Evolutionary conservation across 2,329 filamentous ascomycete genomes (phyloP).

Genomic region (Colletotrichum eremochloae): DNA sequence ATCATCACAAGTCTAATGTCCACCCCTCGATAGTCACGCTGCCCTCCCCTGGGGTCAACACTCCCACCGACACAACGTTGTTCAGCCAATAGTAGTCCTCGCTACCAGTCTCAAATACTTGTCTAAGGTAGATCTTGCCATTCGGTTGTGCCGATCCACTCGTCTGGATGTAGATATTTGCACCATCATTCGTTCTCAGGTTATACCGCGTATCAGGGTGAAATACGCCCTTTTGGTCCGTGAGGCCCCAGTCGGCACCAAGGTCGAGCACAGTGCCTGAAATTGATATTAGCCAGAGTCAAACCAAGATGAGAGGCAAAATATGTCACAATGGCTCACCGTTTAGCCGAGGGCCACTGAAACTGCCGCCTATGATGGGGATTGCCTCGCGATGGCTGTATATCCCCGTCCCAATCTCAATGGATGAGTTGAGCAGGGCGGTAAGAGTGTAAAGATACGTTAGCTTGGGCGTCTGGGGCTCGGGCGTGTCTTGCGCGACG

Average conservation of each 20-base stretch:
- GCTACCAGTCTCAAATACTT: slow-evolving; percentile 52
- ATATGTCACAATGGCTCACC: background rate
- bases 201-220: slow-evolving; percentile 56
- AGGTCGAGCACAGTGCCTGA: slow-evolving; percentile 7
- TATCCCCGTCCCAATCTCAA: background rate
- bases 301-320: background rate
- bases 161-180: slow-evolving; percentile 54
- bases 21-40: slow-evolving; percentile 7
- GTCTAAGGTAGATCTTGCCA: slow-evolving; percentile 46
- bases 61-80: slow-evolving; percentile 8
- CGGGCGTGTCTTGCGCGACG: background rate
- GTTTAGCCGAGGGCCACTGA: slow-evolving; percentile 51
- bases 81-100: slow-evolving; percentile 56
- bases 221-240: slow-evolving; percentile 52
- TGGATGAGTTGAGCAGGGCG: background rate
- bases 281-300: background rate
- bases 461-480: background rate
- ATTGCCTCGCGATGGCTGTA: slow-evolving; percentile 41
- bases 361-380: slow-evolving; percentile 53
- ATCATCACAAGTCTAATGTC: background rate
- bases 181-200: slow-evolving; percentile 55
- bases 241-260: slow-evolving; percentile 55
- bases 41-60: background rate
- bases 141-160: slow-evolving; percentile 50
- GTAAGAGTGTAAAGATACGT: slow-evolving; percentile 12